phyloP scores from a whole-genome alignment of 768 basidiomycete species.

The Rhizopogon vesiculosus region DNA sequence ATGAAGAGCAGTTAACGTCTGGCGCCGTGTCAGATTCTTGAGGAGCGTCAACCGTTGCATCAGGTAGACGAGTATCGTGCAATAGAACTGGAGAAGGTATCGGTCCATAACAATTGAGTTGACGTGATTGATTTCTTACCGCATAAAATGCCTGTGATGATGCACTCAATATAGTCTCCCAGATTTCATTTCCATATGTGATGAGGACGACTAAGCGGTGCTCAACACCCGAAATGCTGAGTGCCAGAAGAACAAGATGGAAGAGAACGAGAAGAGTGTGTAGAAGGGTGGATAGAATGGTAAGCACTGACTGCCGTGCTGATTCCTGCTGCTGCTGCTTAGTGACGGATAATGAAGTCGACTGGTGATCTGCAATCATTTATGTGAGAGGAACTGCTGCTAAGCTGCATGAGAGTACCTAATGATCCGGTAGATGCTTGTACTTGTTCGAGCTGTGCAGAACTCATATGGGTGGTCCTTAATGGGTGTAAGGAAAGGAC shows the following conservation, averaged over 20 bases:
- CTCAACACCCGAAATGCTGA: not conserved
- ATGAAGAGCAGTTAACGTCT: constrained; percentile 15
- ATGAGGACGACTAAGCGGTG: constrained; percentile 1
- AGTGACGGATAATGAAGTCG: no score
- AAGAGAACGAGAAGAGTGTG: not conserved
- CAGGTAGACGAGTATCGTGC: constrained; percentile 14
- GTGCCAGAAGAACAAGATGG: not conserved
- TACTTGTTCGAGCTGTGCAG: not conserved
- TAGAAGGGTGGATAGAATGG: not conserved
- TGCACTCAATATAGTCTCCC: not conserved
- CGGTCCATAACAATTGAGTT: not conserved
- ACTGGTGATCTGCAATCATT: not conserved
- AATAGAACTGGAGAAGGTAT: constrained; percentile 9
- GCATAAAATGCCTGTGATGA: constrained; percentile 3
- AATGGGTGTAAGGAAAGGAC: not conserved
- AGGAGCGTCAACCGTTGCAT: constrained; percentile 13
- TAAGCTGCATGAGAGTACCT: not conserved
- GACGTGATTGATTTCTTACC: not conserved
- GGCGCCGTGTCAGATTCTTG: not conserved
- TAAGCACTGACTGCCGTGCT: not conserved
- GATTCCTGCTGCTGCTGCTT: not conserved
- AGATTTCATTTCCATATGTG: not conserved
- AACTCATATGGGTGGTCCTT: not conserved
- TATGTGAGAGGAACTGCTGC: not conserved
- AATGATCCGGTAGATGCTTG: not conserved